Conservation (phyloP, 2,329 filamentous ascomycete genomes). For the Scytalidium lignicola region DNA sequence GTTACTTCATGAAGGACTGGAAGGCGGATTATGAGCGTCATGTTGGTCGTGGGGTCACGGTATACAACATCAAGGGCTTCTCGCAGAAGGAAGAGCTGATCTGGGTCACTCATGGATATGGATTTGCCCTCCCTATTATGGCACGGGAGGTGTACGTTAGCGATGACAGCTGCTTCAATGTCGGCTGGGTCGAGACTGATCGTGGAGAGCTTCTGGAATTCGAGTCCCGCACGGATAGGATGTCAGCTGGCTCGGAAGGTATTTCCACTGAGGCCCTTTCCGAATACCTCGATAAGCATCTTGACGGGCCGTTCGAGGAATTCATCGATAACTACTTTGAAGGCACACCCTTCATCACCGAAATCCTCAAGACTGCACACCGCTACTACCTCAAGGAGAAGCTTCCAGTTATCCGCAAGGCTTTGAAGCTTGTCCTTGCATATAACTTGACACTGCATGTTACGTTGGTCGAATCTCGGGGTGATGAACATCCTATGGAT, state of each 20-base stretch:
- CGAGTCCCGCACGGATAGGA: conserved; percentile 79
- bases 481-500: conserved; percentile 69
- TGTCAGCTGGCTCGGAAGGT: conserved; percentile 85
- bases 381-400: conserved; percentile 88
- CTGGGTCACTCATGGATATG: conserved; percentile 96
- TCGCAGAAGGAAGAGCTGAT: conserved; percentile 63
- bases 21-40: conserved; percentile 95
- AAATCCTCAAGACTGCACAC: conserved; percentile 94
- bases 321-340: conserved; percentile 97
- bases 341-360: conserved; percentile 88
- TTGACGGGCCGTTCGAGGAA: conserved; percentile 84
- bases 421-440: conserved; percentile 86
- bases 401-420: conserved; percentile 87
- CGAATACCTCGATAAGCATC: conserved; percentile 92
- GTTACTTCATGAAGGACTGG: conserved; percentile 99
- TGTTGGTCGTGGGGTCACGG: conserved; percentile 77
- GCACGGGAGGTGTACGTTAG: conserved; percentile 90
- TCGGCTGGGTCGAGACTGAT: conserved; percentile 88
- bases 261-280: conserved; percentile 75
- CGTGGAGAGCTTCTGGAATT: conserved; percentile 73
- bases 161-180: conserved; percentile 85
- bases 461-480: conserved; percentile 87
- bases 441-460: conserved; percentile 95
- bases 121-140: conserved; percentile 86
- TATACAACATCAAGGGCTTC: conserved; percentile 91